Conservation (phyloP, 2,329 filamentous ascomycete species). For the Beauveria brongniartii region DNA sequence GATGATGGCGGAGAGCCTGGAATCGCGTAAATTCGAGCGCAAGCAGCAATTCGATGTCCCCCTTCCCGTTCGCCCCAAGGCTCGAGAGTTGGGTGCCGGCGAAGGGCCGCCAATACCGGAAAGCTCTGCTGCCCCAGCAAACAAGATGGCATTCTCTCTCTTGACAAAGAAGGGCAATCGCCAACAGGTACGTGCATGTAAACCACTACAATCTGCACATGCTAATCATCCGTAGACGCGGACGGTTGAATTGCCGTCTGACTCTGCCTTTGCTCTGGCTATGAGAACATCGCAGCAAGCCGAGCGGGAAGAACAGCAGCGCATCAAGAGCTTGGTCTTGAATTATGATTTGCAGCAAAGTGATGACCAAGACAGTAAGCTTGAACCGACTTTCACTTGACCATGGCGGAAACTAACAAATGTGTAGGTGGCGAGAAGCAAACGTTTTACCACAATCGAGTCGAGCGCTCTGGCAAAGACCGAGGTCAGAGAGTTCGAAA, state of each 20-base stretch:
- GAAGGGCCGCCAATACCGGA: constrained; percentile 9
- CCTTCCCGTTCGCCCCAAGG: constrained; percentile 72
- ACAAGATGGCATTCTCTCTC: constrained; percentile 92
- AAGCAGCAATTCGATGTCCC: constrained; percentile 95
- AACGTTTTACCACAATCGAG: constrained; percentile 43
- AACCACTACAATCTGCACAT: background rate
- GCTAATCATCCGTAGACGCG: constrained; percentile 55
- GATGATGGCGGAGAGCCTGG: constrained; percentile 95
- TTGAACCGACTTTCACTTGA: constrained; percentile 24
- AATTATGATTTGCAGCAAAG: constrained; percentile 90
- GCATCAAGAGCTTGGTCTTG: constrained; percentile 94
- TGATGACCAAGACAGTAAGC: constrained; percentile 72
- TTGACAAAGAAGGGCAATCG: constrained; percentile 94
- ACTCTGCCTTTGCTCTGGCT: constrained; percentile 90
- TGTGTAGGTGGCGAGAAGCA: constrained; percentile 42
- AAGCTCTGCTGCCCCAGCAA: constrained; percentile 15
- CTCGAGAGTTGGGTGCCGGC: constrained; percentile 36
- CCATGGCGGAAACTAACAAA: constrained; percentile 40
- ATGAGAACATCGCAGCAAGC: constrained; percentile 95
- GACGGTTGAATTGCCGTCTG: constrained; percentile 79
- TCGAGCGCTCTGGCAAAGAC: constrained; percentile 50
- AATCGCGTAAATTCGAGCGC: constrained; percentile 91
- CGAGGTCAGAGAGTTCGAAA: constrained; percentile 79
- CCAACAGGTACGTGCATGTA: constrained; percentile 58
- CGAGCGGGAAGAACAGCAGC: constrained; percentile 91